phyloP scores from a whole-genome alignment of 202 grass and related monocot genomes.

The Brachypodium distachyon region DNA sequence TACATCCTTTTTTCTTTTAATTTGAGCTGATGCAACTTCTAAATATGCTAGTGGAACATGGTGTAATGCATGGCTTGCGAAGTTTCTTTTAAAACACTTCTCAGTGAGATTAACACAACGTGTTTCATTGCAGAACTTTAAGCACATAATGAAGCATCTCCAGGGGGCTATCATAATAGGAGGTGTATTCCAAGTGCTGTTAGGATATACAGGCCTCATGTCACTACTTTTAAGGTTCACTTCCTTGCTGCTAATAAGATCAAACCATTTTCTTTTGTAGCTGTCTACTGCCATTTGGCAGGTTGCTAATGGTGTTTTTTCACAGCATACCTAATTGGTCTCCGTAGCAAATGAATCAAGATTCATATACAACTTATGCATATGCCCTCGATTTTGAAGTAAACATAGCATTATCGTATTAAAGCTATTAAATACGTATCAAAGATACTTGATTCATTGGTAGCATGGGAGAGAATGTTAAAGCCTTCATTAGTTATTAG shows the following conservation, averaged over 20 bases:
- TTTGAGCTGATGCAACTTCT: background rate
- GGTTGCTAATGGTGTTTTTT: background rate
- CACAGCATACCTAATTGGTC: background rate
- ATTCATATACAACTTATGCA: no score
- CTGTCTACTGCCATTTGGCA: background rate
- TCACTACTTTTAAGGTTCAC: conserved; percentile 72
- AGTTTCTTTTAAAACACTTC: background rate
- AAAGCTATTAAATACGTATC: no score
- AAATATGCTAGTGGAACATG: background rate
- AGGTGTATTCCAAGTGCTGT: conserved; percentile 75
- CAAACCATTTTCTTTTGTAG: background rate
- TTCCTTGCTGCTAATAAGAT: background rate
- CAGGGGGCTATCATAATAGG: conserved; percentile 94
- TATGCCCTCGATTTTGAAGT: no score
- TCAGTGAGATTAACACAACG: background rate
- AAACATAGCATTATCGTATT: no score
- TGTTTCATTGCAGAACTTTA: conserved; percentile 69
- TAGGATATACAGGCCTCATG: conserved; percentile 89
- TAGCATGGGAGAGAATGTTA: no score
- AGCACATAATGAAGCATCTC: conserved; percentile 97
- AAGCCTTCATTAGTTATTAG: no score
- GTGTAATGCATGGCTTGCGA: background rate
- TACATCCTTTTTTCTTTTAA: background rate
- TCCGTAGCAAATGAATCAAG: background rate
- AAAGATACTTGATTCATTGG: no score